phyloP scores from a whole-genome alignment of 495 filamentous ascomycete genomes.

The Trichoderma reesei region DNA sequence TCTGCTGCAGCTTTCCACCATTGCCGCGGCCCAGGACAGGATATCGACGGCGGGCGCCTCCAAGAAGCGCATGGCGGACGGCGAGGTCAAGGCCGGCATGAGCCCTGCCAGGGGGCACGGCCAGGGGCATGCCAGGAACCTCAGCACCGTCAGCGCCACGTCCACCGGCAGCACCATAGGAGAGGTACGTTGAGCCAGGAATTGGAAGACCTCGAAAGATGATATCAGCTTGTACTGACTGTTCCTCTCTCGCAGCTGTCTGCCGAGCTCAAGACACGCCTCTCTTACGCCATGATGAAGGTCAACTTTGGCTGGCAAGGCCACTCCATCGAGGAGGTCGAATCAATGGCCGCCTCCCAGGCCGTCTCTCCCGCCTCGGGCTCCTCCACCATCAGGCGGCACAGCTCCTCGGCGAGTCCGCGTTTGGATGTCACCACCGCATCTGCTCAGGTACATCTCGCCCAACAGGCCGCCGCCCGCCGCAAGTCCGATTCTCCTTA shows the following conservation, averaged over 20 bases:
- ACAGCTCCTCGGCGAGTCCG: slow-evolving; percentile 38
- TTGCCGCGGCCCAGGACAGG: slow-evolving; percentile 41
- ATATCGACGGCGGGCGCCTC: slow-evolving; percentile 29
- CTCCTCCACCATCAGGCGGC: slow-evolving; percentile 35
- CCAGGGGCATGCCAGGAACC: slow-evolving; percentile 54
- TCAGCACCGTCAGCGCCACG: slow-evolving; percentile 49
- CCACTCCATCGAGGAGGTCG: slow-evolving; percentile 57
- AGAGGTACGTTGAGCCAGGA: slow-evolving; percentile 46
- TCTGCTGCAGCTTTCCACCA: slow-evolving; percentile 42
- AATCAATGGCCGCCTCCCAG: slow-evolving; percentile 51
- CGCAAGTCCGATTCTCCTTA: slow-evolving; percentile 17
- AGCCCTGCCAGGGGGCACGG: slow-evolving; percentile 2
- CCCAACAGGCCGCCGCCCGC: slow-evolving; percentile 8
- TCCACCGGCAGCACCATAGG: slow-evolving; percentile 56
- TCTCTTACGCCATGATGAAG: slow-evolving; percentile 85
- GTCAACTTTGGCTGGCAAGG: slow-evolving; percentile 78
- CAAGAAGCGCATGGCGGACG: slow-evolving; percentile 55
- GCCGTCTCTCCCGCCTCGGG: slow-evolving; percentile 48
- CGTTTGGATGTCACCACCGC: slow-evolving; percentile 20
- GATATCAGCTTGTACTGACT: neutral
- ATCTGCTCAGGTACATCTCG: slow-evolving; percentile 23
- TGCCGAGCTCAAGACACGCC: slow-evolving; percentile 61
- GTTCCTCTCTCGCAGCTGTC: slow-evolving; percentile 47
- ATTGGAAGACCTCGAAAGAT: slow-evolving; percentile 7
- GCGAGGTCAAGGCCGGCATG: slow-evolving; percentile 45